phyloP scores from a whole-genome alignment of 202 grass and related monocot genomes.

The Dendrocalamus latiflorus region DNA sequence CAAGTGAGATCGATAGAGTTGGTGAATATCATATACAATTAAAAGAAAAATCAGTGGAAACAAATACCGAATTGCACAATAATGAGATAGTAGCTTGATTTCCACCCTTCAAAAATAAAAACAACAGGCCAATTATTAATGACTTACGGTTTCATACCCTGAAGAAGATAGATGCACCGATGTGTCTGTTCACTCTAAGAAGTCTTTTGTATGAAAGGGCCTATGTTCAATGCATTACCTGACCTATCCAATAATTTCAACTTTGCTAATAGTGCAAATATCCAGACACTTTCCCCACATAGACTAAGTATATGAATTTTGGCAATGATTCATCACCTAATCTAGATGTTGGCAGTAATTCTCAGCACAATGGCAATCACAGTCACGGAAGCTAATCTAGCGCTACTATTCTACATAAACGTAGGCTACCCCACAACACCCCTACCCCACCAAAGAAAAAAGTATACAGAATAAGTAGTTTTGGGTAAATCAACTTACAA shows the following conservation, averaged over 20 bases:
- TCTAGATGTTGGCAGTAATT: conserved; percentile 1
- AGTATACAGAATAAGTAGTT: not conserved
- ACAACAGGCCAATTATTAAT: not conserved
- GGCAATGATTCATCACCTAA: not conserved
- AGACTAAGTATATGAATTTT: not conserved
- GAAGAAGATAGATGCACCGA: not conserved
- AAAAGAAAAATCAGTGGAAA: not conserved
- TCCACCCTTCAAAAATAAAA: not conserved
- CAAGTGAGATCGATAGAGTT: not conserved
- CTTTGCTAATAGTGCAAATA: conserved; percentile 14
- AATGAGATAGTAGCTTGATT: not conserved
- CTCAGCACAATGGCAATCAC: not conserved
- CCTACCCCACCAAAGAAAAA: not conserved
- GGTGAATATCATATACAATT: not conserved
- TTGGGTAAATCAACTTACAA: not conserved
- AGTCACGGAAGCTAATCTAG: not conserved
- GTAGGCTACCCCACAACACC: not conserved
- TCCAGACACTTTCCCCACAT: not conserved
- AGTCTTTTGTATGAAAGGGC: not conserved
- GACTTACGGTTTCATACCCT: not conserved
- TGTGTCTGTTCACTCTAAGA: not conserved
- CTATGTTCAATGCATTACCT: not conserved
- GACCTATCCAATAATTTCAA: not conserved
- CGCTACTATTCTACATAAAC: not conserved
- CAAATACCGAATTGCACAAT: not conserved